Evolutionary conservation across 1,284 basidiomycete species (phyloP), one percentile per base, ranked within the genome.

Genomic region (Ganoderma leucocontextum): DNA sequence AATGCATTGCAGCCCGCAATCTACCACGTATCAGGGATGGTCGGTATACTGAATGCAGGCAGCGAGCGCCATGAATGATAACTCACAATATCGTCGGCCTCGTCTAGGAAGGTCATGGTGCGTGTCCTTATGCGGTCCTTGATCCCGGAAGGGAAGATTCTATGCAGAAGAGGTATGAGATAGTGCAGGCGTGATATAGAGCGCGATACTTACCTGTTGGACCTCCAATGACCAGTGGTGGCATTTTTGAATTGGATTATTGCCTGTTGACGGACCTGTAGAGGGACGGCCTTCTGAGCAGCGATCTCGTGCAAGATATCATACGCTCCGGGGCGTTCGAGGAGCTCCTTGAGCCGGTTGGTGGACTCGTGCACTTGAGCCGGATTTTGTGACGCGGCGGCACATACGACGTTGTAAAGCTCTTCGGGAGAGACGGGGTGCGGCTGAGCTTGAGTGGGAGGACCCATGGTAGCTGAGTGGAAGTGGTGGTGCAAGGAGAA

Each of bases 181-280:
- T 22, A 13, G 19, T 52, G 58, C 17, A 61, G 33, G 62, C 25
- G 25, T 47, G n/a, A 52, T 42, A 15, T 38, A 60, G 60, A 13
- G 36, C 70, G 29, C 2, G 36, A 39, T 5, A 68, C 69, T 65
- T 72, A 92, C 93, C 88, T 92, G 79, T 89, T 82, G 36, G 90
- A 90, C 75, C 85, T 84, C 93, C 93, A 95, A 73, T 91, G 89
- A 62, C 79, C 80, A 5, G 88, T 75, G 7, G 88, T 90, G 2
- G 84, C 82, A 72, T 95, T 95, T 79, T 95, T 95, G 80, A 94
- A 91, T 75, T 94, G 93, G 66, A 95, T 93, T 71, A 94, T 93
- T 52, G 90, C 87, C 75, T 91, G 90, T 74, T 92, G 88, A 53
- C 93, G 88, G 59, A 93, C 84, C n/a, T 81, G 80, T 36, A 92